Evolutionary conservation across 2,329 filamentous ascomycete genomes (phyloP).

Genomic region (Neoscytalidium dimidiatum): DNA sequence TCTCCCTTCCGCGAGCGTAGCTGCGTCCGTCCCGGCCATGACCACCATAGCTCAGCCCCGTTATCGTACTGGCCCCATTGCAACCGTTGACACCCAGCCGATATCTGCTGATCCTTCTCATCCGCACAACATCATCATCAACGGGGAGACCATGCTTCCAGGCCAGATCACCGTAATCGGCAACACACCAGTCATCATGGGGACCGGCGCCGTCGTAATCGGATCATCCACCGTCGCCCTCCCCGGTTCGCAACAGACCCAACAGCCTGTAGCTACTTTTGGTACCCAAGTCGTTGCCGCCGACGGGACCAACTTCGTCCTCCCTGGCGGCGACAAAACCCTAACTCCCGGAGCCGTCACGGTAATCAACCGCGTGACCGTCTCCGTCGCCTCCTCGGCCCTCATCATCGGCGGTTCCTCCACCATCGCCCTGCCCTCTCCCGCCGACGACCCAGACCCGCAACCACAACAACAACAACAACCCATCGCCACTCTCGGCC

Average conservation of each 20-base stretch:
- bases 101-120: slow-evolving; percentile 2
- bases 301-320: neutral
- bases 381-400: neutral
- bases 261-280: neutral
- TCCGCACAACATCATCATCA: neutral
- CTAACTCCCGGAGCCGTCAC: neutral
- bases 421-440: neutral
- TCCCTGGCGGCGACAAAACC: neutral
- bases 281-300: neutral
- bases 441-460: neutral
- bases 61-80: neutral
- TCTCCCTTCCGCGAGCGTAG: neutral
- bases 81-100: neutral
- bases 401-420: neutral
- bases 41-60: neutral
- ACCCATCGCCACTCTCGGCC: neutral
- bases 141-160: neutral
- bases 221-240: neutral
- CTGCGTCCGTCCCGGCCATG: neutral
- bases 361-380: neutral
- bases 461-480: neutral
- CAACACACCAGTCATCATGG: neutral
- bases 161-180: neutral
- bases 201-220: slow-evolving; percentile 1
- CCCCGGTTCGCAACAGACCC: neutral